Evolutionary conservation across 805 yeast genomes (phyloP), one percentile per base, ranked within the genome.

Genomic region (Lachancea lanzarotensis): DNA sequence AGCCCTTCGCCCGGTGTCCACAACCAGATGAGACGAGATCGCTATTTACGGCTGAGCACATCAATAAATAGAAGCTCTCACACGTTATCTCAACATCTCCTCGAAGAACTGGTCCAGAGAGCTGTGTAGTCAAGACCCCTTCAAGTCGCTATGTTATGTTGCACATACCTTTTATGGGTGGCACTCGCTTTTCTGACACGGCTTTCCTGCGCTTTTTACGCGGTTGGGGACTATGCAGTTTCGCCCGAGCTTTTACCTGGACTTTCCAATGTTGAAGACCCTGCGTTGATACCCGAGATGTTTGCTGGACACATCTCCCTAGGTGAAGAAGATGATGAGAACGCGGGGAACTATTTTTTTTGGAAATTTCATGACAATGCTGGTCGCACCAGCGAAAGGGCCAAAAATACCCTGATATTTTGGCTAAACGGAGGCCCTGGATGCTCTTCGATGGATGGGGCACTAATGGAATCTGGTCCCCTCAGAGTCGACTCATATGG

Each of bases 351-450:
- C 53, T 73, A 85, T 55, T 89, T 84, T 57, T 89, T 86, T 60
- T 86, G 95, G 95, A 78, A 76, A 56, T 82, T 81, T 44, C 65
- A 36, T 54, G 52, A 52, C 20, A 46, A 42, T 8, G 55, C 60
- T 5, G 56, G 63, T 13, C 60, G 60, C 31, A 64, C 59, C 7
- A 40, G 36, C 12, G 45, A 46, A 8, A 30, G 22, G 6, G 45
- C 71, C 19, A 53, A 54, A 33, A 67, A 72, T 52, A 73, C 72
- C 50, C 71, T 84, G 18, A 73, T 84, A 8, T 73, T 93, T 44
- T 93, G 98, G 98, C 72, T 93, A 18, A 93, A 93, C 62, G 98
- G 98, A 33, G 98, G 98, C 0, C 98, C 98, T 0, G 98, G 98
- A 0, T 93, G 98, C 63, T 89, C 96, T 1, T 89, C 97, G 0